phyloP scores from a whole-genome alignment of 305 asterid genomes.

The Coffea humblotiana region DNA sequence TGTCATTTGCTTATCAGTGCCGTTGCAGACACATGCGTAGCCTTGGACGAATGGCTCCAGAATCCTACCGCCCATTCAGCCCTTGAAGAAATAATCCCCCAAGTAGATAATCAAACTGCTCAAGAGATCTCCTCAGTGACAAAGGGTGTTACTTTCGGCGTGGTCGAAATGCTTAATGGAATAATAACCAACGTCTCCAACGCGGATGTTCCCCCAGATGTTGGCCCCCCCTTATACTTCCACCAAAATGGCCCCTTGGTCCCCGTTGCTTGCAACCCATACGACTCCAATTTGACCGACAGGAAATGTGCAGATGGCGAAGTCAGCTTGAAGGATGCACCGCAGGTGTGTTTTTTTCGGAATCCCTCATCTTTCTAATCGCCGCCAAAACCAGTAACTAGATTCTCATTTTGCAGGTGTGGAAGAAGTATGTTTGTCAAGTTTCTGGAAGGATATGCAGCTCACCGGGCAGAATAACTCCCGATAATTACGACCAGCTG shows the following conservation, averaged over 20 bases:
- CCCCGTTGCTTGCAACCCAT: slow-evolving; percentile 37
- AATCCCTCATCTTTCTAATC: not conserved
- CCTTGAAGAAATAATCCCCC: slow-evolving; percentile 31
- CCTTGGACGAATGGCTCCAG: slow-evolving; percentile 39
- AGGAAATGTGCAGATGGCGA: slow-evolving; percentile 25
- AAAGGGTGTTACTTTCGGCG: slow-evolving; percentile 23
- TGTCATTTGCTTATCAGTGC: slow-evolving; percentile 13
- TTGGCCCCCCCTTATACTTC: slow-evolving; percentile 21
- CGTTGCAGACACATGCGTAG: slow-evolving; percentile 34
- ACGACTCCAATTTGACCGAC: slow-evolving; percentile 19
- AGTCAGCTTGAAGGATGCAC: slow-evolving; percentile 26
- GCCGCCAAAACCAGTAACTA: not conserved
- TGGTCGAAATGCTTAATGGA: slow-evolving; percentile 21
- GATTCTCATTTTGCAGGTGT: slow-evolving; percentile 12
- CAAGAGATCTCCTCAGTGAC: slow-evolving; percentile 25
- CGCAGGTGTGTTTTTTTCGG: slow-evolving; percentile 16
- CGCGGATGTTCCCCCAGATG: slow-evolving; percentile 24
- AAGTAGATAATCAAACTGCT: slow-evolving; percentile 24
- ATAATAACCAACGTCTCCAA: slow-evolving; percentile 31
- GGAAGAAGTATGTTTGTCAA: slow-evolving; percentile 29
- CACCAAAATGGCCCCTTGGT: slow-evolving; percentile 35
- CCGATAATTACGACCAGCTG: slow-evolving; percentile 17
- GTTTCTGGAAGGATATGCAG: slow-evolving; percentile 29
- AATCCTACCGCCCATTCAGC: slow-evolving; percentile 34
- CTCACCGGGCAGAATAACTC: slow-evolving; percentile 35